A percentile compares a stretch with the other conserved stretches of the same genome.
phyloP scores from a whole-genome alignment of 768 basidiomycete genomes.

The Naganishia onofrii region DNA sequence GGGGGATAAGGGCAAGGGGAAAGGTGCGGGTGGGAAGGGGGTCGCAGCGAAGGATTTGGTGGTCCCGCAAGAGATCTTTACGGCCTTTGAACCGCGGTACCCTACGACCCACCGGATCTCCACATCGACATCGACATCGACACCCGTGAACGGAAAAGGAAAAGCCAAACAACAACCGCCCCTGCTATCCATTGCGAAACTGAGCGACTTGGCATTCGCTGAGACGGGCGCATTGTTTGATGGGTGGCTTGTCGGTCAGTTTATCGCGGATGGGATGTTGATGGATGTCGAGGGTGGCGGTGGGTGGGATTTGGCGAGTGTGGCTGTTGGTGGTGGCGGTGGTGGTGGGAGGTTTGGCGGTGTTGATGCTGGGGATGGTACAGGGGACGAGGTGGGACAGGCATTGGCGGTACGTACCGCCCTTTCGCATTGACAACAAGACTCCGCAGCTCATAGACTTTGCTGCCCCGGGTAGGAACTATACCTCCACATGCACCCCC shows the following conservation, averaged over 20 bases:
- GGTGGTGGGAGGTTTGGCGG: neutral
- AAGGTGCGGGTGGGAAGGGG: neutral
- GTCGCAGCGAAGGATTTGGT: conserved; percentile 2
- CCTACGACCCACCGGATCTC: neutral
- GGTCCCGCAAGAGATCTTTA: conserved; percentile 29
- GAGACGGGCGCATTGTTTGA: conserved; percentile 24
- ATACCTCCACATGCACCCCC: conserved; percentile 70
- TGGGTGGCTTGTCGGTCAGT: conserved; percentile 16
- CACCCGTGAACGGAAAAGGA: conserved; percentile 25
- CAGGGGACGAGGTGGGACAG: conserved; percentile 22
- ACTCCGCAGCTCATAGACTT: neutral
- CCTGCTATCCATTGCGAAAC: neutral
- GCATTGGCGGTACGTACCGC: conserved; percentile 38
- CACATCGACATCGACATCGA: neutral
- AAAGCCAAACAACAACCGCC: neutral
- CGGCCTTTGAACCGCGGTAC: conserved; percentile 7
- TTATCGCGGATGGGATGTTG: neutral
- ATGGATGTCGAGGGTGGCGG: conserved; percentile 19
- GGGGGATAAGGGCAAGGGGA: neutral
- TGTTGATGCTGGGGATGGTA: neutral
- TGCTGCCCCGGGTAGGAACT: conserved; percentile 53
- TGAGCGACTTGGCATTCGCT: conserved; percentile 1
- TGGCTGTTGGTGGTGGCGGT: conserved; percentile 20
- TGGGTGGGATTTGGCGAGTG: neutral
- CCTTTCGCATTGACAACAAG: neutral